A percentile compares a stretch with the other conserved stretches of the same genome.
Conservation (phyloP, 768 basidiomycete genomes). For the Xerocomellus dryophilus region DNA sequence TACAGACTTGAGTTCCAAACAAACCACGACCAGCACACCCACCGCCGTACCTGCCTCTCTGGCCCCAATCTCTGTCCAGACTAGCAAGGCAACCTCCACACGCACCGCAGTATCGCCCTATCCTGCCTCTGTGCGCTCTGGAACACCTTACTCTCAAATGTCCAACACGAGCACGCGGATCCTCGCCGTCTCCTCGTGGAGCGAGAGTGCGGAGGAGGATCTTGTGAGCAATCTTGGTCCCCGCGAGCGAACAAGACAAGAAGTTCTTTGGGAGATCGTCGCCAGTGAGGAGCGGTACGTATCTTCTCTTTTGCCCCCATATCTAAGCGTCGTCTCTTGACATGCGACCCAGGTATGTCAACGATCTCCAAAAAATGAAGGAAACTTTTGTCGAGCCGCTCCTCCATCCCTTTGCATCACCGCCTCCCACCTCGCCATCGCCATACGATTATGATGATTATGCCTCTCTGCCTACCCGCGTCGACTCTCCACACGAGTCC, state of each 20-base stretch:
- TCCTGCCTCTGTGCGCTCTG: slow-evolving; percentile 70
- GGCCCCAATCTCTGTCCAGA: slow-evolving; percentile 53
- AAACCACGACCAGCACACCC: slow-evolving; percentile 42
- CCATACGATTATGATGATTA: slow-evolving; percentile 72
- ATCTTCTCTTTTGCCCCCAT: not conserved
- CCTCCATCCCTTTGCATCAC: slow-evolving; percentile 70
- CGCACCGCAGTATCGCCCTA: slow-evolving; percentile 65
- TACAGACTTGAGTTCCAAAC: slow-evolving; percentile 53
- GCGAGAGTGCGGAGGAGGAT: slow-evolving; percentile 91
- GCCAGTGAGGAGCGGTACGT: slow-evolving; percentile 89
- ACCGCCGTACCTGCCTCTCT: slow-evolving; percentile 56
- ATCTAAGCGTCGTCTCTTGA: slow-evolving; percentile 16
- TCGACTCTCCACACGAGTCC: slow-evolving; percentile 69
- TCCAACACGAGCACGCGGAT: slow-evolving; percentile 70
- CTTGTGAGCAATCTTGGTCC: slow-evolving; percentile 91
- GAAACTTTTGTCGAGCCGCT: slow-evolving; percentile 90
- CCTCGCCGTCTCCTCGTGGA: slow-evolving; percentile 81
- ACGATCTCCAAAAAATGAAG: slow-evolving; percentile 86
- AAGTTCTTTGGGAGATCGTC: slow-evolving; percentile 96
- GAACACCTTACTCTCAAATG: slow-evolving; percentile 80
- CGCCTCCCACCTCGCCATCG: slow-evolving; percentile 42
- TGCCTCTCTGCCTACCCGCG: slow-evolving; percentile 32
- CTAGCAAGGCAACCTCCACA: slow-evolving; percentile 56
- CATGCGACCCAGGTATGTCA: slow-evolving; percentile 69
- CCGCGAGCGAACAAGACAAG: slow-evolving; percentile 91